Evolutionary conservation across 768 basidiomycete species (phyloP).

Genomic region (Kwoniella sp.): DNA sequence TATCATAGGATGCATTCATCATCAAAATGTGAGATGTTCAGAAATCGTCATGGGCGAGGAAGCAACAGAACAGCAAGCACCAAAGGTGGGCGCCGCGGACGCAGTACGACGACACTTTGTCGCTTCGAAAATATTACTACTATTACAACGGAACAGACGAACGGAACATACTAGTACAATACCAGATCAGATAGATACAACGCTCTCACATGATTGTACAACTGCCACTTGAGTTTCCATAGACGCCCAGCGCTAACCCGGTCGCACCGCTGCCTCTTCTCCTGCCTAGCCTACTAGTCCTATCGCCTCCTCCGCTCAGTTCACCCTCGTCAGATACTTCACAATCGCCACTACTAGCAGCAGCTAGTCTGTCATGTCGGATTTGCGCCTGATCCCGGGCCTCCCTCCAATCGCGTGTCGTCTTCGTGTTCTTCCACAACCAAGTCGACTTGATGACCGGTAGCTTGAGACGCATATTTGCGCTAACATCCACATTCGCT

Average conservation of each 20-base stretch:
- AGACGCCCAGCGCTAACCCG: neutral
- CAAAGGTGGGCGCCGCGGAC: no score
- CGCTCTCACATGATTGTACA: conserved; percentile 33
- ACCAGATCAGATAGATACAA: neutral
- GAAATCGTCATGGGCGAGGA: no score
- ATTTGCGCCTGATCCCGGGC: neutral
- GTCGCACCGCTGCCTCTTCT: neutral
- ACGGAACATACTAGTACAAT: no score
- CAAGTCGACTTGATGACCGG: conserved; percentile 38
- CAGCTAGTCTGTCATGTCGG: neutral
- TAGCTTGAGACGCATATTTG: neutral
- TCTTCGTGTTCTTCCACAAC: conserved; percentile 35
- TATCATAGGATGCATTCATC: no score
- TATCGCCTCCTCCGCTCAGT: neutral
- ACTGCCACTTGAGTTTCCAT: conserved; percentile 15
- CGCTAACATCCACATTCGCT: neutral
- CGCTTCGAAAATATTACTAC: no score
- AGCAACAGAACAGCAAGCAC: no score
- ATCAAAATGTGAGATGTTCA: no score
- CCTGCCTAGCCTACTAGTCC: conserved; percentile 14
- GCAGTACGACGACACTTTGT: no score
- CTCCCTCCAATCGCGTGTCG: conserved; percentile 27
- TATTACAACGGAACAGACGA: no score
- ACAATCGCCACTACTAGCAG: neutral
- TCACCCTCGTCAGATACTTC: neutral